Base-by-base conservation (phyloP, 75 land plant genomes). In the Picea glauca region DNA sequence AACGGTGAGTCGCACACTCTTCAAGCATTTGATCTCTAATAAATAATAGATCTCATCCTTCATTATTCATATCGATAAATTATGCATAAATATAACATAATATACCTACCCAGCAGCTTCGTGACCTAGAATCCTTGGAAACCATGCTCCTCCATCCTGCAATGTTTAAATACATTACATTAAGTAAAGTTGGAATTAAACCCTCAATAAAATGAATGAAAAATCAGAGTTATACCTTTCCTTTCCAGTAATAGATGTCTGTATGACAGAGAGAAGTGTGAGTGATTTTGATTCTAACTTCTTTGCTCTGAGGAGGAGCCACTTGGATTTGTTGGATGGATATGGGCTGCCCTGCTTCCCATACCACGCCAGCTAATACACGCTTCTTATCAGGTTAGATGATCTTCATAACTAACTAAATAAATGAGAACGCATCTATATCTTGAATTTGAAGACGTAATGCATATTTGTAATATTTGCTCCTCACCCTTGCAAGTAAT, bases 231-330 rank as follows among this genome's bases (percentile, higher is more conserved):
- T 13, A 33, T 20, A 79, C 80, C 80, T 78, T 67, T 12, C 58
- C 72, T 33, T 79, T 76, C 81, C 81, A 79, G 81, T 35, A 79
- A 58, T n/a, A 79, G 2, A 86, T 23, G 62, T 86, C 88, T 20
- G 87, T 84, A 60, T 81, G 83, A 58, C 88, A 86, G n/a, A 86
- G 79, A n/a, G 88, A 76, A 20, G 88, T 84, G 77, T 70, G 68
- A 4, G 70, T 74, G 13, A 86, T 74, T 78, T 84, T 72, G 77
- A 86, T 80, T 61, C 88, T 83, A 23, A 86, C 88, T 60, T 86
- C 88, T 61, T 59, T 75, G n/a, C 74, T 72, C 58, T 86, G 86
- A 14, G 88, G 88, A 21, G 86, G 81, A 35, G 56, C 77, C 30
- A 85, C 85, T 73, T 78, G 77, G 59, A 86, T 79, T 17, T 84